A percentile compares a stretch with the other conserved stretches of the same genome.
Conservation (phyloP, 2,329 filamentous ascomycete species). For the Claviceps quebecensis region DNA sequence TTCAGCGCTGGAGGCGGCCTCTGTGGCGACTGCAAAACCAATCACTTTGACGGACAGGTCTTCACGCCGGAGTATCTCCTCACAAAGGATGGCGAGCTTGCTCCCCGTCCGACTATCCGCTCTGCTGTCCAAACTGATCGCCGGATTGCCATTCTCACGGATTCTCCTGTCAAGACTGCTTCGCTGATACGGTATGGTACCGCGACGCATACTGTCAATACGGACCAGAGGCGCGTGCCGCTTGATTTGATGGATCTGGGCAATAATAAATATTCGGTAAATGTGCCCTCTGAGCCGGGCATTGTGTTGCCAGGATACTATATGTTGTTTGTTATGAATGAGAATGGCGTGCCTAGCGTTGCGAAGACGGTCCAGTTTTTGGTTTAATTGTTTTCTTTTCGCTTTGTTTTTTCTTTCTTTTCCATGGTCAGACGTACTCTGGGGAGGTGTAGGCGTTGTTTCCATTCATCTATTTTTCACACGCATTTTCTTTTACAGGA, state of each 20-base stretch:
- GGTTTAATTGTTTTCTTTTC: not conserved
- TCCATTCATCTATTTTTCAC: not conserved
- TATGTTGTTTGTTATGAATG: conserved; percentile 37
- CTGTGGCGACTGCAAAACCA: conserved; percentile 29
- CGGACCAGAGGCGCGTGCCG: conserved; percentile 40
- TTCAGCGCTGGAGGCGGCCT: conserved; percentile 38
- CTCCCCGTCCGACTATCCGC: conserved; percentile 27
- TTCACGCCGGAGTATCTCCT: conserved; percentile 43
- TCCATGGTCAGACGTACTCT: not conserved
- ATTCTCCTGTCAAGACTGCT: conserved; percentile 18
- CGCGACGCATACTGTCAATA: conserved; percentile 42
- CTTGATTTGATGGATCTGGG: conserved; percentile 17
- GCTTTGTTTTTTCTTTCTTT: not conserved
- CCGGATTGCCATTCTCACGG: conserved; percentile 9
- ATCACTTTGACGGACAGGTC: conserved; percentile 42
- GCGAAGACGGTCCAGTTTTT: conserved; percentile 24
- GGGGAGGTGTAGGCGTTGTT: not conserved
- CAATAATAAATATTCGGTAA: conserved; percentile 22
- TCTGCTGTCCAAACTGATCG: conserved; percentile 9
- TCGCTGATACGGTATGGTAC: conserved; percentile 32
- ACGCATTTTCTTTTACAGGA: no score
- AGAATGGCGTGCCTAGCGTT: conserved; percentile 30
- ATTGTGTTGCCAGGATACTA: conserved; percentile 38
- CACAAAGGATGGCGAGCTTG: conserved; percentile 24
- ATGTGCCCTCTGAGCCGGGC: conserved; percentile 32